phyloP scores from a whole-genome alignment of 768 basidiomycete genomes.

The Mycena crocata region DNA sequence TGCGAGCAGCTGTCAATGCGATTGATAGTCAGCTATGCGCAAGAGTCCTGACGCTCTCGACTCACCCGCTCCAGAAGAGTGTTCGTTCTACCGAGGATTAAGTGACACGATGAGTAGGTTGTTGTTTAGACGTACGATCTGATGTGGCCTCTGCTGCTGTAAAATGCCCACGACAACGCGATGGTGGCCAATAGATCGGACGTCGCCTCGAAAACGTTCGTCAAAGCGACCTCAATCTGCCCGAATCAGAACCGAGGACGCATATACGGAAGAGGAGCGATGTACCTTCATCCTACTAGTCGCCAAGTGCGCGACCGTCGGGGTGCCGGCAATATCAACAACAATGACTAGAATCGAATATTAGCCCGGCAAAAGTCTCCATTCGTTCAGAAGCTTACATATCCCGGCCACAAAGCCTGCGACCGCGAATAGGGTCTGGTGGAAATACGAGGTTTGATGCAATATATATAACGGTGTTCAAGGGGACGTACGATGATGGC shows the following conservation, averaged over 20 bases:
- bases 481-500: slow-evolving; percentile 2
- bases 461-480: background rate
- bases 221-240: slow-evolving; percentile 2
- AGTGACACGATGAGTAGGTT: background rate
- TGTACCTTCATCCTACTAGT: slow-evolving; percentile 1
- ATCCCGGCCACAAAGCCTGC: slow-evolving; percentile 10
- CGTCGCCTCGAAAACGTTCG: slow-evolving; percentile 2
- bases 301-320: background rate
- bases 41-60: background rate
- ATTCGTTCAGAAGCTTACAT: background rate
- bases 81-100: background rate
- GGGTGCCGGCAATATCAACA: background rate
- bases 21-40: background rate
- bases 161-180: slow-evolving; percentile 7
- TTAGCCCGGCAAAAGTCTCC: background rate
- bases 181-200: background rate
- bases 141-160: background rate
- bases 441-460: background rate
- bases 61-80: slow-evolving; percentile 7
- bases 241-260: background rate
- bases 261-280: background rate
- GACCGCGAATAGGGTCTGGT: background rate
- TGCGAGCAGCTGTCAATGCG: slow-evolving; percentile 5
- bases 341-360: background rate
- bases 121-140: slow-evolving; percentile 5